phyloP scores from a whole-genome alignment of 768 basidiomycete genomes.

The Cantharellus anzutake region DNA sequence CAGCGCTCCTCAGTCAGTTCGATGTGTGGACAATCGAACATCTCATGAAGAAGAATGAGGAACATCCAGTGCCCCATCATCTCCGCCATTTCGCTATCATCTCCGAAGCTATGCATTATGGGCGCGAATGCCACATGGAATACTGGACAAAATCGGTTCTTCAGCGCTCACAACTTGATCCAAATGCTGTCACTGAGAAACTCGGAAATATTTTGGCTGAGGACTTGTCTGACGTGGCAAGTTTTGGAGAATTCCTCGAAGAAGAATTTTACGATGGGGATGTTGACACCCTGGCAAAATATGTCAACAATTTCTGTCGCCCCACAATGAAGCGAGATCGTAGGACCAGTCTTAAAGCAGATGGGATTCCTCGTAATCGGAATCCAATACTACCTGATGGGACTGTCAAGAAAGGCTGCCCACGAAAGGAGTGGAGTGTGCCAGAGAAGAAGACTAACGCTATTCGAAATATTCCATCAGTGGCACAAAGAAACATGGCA shows the following conservation, averaged over 20 bases:
- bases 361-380: not conserved
- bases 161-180: not conserved
- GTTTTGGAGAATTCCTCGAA: not conserved
- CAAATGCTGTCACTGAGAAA: not conserved
- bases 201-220: not conserved
- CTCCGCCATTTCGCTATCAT: conserved; percentile 51
- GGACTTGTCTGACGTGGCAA: not conserved
- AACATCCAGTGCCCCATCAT: conserved; percentile 43
- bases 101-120: conserved; percentile 60
- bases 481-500: no score
- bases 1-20: conserved; percentile 40
- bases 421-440: conserved; percentile 11
- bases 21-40: conserved; percentile 72
- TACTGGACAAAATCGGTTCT: conserved; percentile 42
- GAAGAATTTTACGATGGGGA: not conserved
- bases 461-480: no score
- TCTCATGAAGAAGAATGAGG: conserved; percentile 51
- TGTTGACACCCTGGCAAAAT: not conserved
- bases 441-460: no score
- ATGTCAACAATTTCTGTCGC: not conserved
- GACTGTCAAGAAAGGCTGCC: conserved; percentile 13
- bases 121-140: conserved; percentile 71
- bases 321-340: not conserved
- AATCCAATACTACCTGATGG: conserved; percentile 16
- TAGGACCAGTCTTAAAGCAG: not conserved